Evolutionary conservation across 75 land plant species (phyloP), one percentile per base, ranked within the genome.

Genomic region (Selaginella tamariscina): DNA sequence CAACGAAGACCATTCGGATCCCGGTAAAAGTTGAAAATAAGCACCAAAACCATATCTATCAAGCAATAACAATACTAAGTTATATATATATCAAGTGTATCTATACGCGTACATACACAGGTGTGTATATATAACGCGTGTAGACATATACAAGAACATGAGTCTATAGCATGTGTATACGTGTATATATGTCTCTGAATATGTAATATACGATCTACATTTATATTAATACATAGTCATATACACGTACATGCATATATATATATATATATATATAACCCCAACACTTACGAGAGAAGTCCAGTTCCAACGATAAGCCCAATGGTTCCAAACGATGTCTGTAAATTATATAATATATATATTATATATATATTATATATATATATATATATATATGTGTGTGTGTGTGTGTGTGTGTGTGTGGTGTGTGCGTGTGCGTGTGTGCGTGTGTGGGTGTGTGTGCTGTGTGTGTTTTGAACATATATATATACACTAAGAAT

Each of bases 21-120:
- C 96, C 31, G 98, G 98, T 0, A 94, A 73, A 64, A 89, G 73
- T 69, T 67, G 89, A 70, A 94, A 94, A 65, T 94, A 94, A 27
- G 96, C 98, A 31, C 98, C 91, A 78, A 94, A 94, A 30, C 98
- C 98, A 74, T 94, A 94, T 62, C 98, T 94, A 72, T n/a, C 54
- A 49, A 20, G 20, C 11, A 49, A 32, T 32, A 26, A n/a, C n/a
- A n/a, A n/a, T n/a, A n/a, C n/a, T n/a, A n/a, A n/a, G n/a, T n/a
- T n/a, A n/a, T n/a, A n/a, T n/a, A n/a, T n/a, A n/a, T n/a, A n/a
- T n/a, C n/a, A n/a, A n/a, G n/a, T n/a, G n/a, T n/a, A n/a, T n/a
- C n/a, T n/a, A n/a, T n/a, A n/a, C n/a, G n/a, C n/a, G n/a, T n/a
- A n/a, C n/a, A n/a, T n/a, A n/a, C n/a, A n/a, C n/a, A n/a, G n/a